A percentile compares a stretch with the other conserved stretches of the same genome.
Conservation (phyloP, 345 rosid genomes). For the Isatis tinctoria region DNA sequence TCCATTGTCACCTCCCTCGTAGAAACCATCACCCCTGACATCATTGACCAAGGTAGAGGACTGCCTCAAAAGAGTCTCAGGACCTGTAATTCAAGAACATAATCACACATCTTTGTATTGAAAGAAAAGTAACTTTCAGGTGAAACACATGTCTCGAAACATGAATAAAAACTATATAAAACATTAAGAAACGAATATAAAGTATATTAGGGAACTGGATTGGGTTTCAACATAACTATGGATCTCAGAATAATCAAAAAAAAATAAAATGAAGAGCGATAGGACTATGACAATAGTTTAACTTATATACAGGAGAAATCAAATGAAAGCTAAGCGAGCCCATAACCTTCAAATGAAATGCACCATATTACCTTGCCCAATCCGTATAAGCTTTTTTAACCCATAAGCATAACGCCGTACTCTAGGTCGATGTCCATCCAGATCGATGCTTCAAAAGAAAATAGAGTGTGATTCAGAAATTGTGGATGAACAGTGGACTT, state of each 20-base stretch:
- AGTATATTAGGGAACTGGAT: not conserved
- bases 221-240: not conserved
- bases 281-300: not conserved
- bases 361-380: conserved; percentile 75
- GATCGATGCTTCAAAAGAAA: conserved; percentile 51
- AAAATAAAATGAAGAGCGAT: not conserved
- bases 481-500: not conserved
- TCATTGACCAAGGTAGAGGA: conserved; percentile 52
- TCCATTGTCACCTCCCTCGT: conserved; percentile 67
- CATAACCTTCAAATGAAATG: not conserved
- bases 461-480: conserved; percentile 13
- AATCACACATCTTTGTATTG: too few relatives aligned
- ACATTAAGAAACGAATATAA: not conserved
- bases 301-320: not conserved
- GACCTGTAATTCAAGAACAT: conserved; percentile 51
- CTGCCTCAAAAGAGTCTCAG: conserved; percentile 74
- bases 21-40: conserved; percentile 40
- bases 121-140: not conserved
- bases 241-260: not conserved
- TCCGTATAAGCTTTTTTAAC: conserved; percentile 70
- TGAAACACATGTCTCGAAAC: not conserved
- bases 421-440: conserved; percentile 87
- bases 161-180: conserved; percentile 6
- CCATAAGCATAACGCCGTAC: conserved; percentile 85
- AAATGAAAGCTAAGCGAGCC: not conserved